These are phyloP conservation scores for Apium graveolens DNA, from an alignment of 129 eudicot genomes.

Conservation along the genomic window DNA sequence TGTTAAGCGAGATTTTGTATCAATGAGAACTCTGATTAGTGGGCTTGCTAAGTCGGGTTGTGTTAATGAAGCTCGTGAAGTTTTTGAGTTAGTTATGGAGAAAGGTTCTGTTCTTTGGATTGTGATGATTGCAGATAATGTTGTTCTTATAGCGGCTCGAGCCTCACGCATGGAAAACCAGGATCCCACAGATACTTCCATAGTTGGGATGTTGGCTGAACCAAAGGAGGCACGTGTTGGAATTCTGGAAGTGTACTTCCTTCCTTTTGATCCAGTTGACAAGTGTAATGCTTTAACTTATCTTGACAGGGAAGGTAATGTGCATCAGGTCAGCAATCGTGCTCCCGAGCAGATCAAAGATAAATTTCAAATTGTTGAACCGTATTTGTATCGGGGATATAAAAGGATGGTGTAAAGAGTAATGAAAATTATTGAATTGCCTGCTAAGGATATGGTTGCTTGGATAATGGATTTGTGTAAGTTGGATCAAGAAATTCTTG, in stretches of 20 bases:
- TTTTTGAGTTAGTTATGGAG: conserved; percentile 39
- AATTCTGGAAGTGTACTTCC: conserved; percentile 87
- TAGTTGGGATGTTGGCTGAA: conserved; percentile 90
- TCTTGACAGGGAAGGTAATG: conserved; percentile 71
- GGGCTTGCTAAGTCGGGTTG: conserved; percentile 46
- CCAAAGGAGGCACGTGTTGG: conserved; percentile 94
- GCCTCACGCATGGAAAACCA: conserved; percentile 90
- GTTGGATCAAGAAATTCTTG: no score
- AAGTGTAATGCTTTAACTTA: conserved; percentile 91
- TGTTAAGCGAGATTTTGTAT: conserved; percentile 32
- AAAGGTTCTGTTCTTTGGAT: no score
- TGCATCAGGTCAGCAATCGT: conserved; percentile 97
- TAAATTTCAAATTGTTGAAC: no score
- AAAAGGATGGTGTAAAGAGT: no score
- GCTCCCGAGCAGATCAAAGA: no score
- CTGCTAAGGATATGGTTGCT: no score
- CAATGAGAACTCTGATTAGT: conserved; percentile 49
- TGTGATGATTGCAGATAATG: no score
- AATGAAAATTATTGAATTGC: no score
- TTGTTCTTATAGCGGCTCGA: conserved; percentile 90
- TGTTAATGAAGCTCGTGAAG: conserved; percentile 36
- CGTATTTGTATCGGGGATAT: no score
- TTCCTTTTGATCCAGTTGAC: conserved; percentile 94
- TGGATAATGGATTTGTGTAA: no score
- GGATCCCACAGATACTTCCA: conserved; percentile 93